Base-by-base conservation (phyloP, 1,139 yeast species). In the Schwanniomyces etchellsii region DNA sequence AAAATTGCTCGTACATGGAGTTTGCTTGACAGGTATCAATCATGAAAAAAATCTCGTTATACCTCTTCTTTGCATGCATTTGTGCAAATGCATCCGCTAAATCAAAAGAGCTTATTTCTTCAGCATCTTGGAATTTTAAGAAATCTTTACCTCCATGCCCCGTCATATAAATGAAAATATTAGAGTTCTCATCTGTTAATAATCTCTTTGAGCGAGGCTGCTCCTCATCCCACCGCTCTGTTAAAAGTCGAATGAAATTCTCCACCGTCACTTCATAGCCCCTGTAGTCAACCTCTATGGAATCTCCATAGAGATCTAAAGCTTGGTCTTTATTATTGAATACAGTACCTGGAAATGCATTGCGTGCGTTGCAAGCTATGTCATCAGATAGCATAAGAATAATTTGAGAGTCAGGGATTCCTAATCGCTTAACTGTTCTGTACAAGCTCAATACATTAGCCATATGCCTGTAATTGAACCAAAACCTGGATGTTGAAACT, bases 101-200 rank as follows among this genome's bases (percentile, higher is more conserved):
- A 56, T 91, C 99, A 60, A 85, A 81, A 10, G 96, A 81, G 2
- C 96, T 89, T 35, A 91, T 88, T 52, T 91, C 98, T 55, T 93
- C 98, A 3, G 98, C 96, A 52, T 91, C 99, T 57, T 91, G 99
- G 57, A 91, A 91, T 58, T 91, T 91, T 45, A 93, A 71, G 55
- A 91, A 91, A 56, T 91, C 97, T 48, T 89, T 88, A 32, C 99
- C 99, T 11, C 99, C 99, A 57, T 91, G 99, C 11, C 99, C 99
- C 1, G 98, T 93, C 78, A 91, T 72, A 55, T 93, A 91, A 24
- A 91, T 83, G 55, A 91, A 85, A 30, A 91, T 86, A 53, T 91
- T 91, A 14, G 96, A 85, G 50, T 88, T 80, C 51, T 89, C 96
- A 58, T 91, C 97, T 0, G 97, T 88, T 40, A 89, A 63, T 27